Evolutionary conservation across 2,329 filamentous ascomycete species (phyloP).

Genomic region (Tolypocladium pustulatum): DNA sequence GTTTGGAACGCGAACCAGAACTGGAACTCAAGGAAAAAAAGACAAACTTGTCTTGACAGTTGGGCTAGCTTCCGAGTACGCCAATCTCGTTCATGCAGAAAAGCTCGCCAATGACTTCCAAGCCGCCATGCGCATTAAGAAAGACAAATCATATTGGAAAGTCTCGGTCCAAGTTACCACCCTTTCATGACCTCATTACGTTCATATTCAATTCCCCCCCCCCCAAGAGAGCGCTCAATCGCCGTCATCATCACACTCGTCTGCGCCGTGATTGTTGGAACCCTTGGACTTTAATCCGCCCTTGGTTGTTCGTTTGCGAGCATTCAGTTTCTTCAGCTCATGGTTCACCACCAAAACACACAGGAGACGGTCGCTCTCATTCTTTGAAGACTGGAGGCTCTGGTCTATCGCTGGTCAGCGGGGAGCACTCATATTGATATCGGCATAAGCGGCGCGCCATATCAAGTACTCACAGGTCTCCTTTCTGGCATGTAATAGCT

Average conservation of each 20-base stretch:
- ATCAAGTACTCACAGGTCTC: conserved; percentile 22
- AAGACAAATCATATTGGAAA: conserved; percentile 19
- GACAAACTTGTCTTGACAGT: conserved; percentile 26
- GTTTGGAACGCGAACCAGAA: conserved; percentile 1
- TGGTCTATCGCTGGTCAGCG: conserved; percentile 18
- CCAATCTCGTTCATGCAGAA: conserved; percentile 19
- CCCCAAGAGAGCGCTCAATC: conserved; percentile 4
- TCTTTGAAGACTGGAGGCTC: conserved; percentile 18
- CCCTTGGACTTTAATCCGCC: conserved; percentile 14
- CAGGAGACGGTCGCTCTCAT: conserved; percentile 21
- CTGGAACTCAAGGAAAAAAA: conserved; percentile 20
- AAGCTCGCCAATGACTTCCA: conserved; percentile 23
- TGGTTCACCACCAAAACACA: conserved; percentile 25
- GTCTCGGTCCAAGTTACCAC: conserved; percentile 18
- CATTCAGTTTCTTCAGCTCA: conserved; percentile 28
- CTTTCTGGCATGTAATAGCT: conserved; percentile 22
- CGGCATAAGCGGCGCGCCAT: background rate
- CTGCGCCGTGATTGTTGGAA: conserved; percentile 5
- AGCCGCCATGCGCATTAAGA: conserved; percentile 20
- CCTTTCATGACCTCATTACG: conserved; percentile 9
- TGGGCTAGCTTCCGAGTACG: conserved; percentile 17
- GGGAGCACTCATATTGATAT: background rate
- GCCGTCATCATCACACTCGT: conserved; percentile 16
- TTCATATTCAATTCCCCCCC: background rate
- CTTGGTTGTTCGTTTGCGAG: conserved; percentile 19